Evolutionary conservation across 148 eudicot species (phyloP).

Genomic region (Silene uniflora): DNA sequence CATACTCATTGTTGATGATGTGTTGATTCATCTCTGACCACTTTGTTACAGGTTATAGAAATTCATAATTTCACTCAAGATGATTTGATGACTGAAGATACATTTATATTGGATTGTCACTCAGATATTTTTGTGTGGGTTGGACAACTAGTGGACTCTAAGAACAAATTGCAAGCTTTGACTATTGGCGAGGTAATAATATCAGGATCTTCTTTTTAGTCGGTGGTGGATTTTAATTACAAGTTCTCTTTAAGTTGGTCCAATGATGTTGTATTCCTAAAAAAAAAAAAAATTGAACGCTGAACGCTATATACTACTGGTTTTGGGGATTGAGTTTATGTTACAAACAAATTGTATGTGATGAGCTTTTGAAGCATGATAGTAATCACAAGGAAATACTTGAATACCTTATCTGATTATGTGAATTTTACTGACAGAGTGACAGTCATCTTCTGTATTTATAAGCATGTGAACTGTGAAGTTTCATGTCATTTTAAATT

Average conservation of each 20-base stretch:
- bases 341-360: too few relatives aligned
- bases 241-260: background rate
- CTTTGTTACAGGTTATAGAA: slow-evolving; percentile 62
- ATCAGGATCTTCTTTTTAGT: background rate
- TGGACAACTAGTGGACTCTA: slow-evolving; percentile 78
- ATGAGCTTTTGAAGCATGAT: too few relatives aligned
- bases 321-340: too few relatives aligned
- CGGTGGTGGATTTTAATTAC: too few relatives aligned
- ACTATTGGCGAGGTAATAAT: slow-evolving; percentile 69
- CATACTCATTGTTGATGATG: slow-evolving; percentile 10
- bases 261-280: background rate
- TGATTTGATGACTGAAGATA: slow-evolving; percentile 94
- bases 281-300: too few relatives aligned
- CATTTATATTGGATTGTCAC: slow-evolving; percentile 79
- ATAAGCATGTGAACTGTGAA: background rate
- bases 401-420: too few relatives aligned
- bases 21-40: slow-evolving; percentile 7
- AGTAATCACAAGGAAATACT: too few relatives aligned
- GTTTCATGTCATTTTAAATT: background rate
- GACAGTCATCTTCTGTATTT: too few relatives aligned
- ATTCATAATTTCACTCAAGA: slow-evolving; percentile 85
- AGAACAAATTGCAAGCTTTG: slow-evolving; percentile 63
- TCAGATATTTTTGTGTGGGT: slow-evolving; percentile 89
- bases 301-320: too few relatives aligned
- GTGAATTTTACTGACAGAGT: too few relatives aligned